Percentiles rank a stretch among this genome's conserved stretches.
phyloP scores from a whole-genome alignment of 140 eudicot genomes.

The Cichorium intybus region DNA sequence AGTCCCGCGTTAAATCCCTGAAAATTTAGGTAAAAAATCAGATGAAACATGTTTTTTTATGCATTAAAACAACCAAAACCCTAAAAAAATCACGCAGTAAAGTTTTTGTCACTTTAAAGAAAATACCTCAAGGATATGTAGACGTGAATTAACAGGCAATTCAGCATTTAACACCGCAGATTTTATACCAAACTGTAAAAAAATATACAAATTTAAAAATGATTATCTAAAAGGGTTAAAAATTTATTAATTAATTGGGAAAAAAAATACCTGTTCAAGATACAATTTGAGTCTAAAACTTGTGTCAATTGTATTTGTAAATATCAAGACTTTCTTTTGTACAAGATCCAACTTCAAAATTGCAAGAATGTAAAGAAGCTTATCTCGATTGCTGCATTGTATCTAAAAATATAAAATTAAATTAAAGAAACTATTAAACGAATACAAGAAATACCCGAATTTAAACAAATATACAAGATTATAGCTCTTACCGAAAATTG shows the following conservation, averaged over 20 bases:
- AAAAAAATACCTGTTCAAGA: constrained; percentile 75
- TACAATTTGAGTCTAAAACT: constrained; percentile 76
- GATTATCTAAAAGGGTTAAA: not conserved
- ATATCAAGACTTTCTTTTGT: constrained; percentile 82
- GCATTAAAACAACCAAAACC: not conserved
- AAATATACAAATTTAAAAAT: not conserved
- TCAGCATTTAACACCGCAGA: constrained; percentile 94
- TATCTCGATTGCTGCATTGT: constrained; percentile 80
- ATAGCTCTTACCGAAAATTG: constrained; percentile 66
- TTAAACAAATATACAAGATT: not conserved
- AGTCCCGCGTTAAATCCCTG: constrained; percentile 99
- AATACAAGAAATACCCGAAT: not conserved
- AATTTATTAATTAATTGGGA: not conserved
- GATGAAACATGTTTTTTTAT: not conserved
- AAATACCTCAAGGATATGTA: constrained; percentile 87
- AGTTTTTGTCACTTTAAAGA: too few relatives aligned
- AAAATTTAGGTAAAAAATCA: not conserved
- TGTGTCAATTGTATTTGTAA: constrained; percentile 83
- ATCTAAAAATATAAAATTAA: constrained; percentile 46
- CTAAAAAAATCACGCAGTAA: too few relatives aligned
- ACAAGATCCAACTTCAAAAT: constrained; percentile 87
- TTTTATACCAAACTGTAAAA: constrained; percentile 81
- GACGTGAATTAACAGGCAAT: constrained; percentile 95
- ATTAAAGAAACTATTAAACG: not conserved
- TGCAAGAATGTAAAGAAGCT: constrained; percentile 76